A percentile compares a stretch with the other conserved stretches of the same genome.
Evolutionary conservation across 179 eudicot species (phyloP).

Genomic region (Silene coronaria): DNA sequence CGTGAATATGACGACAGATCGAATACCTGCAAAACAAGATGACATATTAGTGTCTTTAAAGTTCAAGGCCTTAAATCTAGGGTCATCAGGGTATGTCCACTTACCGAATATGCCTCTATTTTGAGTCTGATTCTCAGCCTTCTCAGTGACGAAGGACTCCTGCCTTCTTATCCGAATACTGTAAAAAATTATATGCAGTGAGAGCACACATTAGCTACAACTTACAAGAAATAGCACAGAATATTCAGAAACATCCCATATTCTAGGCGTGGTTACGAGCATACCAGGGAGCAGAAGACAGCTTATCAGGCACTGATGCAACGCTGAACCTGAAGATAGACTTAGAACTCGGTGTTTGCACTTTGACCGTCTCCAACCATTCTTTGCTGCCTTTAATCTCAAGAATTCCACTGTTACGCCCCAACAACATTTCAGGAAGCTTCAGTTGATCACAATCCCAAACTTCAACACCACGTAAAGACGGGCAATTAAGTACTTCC

Average conservation of each 20-base stretch:
- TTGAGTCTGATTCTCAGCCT: not conserved
- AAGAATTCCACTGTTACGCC: slow-evolving; percentile 18
- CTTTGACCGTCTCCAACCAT: slow-evolving; percentile 20
- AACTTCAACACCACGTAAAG: slow-evolving; percentile 22
- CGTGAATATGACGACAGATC: slow-evolving; percentile 12
- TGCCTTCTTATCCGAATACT: slow-evolving; percentile 23
- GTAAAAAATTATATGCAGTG: not conserved
- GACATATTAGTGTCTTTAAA: not conserved
- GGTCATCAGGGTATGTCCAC: not conserved
- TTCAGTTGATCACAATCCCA: slow-evolving; percentile 25
- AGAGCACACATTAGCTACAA: not conserved
- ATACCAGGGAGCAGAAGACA: slow-evolving; percentile 27
- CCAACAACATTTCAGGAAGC: slow-evolving; percentile 25
- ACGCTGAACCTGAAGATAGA: slow-evolving; percentile 20
- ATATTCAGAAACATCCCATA: not conserved
- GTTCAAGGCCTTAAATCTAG: not conserved
- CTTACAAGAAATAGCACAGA: too few relatives aligned
- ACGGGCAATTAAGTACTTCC: slow-evolving; percentile 24
- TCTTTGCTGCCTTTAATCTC: slow-evolving; percentile 25
- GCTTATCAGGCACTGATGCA: slow-evolving; percentile 19
- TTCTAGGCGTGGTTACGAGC: not conserved
- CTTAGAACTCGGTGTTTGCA: slow-evolving; percentile 16
- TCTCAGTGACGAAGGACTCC: slow-evolving; percentile 14
- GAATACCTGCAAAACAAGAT: slow-evolving; percentile 14
- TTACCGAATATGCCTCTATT: slow-evolving; percentile 20